Percentiles rank a stretch among this genome's conserved stretches.
Evolutionary conservation across 306 rosid species (phyloP).

Genomic region (Biancaea sappan): DNA sequence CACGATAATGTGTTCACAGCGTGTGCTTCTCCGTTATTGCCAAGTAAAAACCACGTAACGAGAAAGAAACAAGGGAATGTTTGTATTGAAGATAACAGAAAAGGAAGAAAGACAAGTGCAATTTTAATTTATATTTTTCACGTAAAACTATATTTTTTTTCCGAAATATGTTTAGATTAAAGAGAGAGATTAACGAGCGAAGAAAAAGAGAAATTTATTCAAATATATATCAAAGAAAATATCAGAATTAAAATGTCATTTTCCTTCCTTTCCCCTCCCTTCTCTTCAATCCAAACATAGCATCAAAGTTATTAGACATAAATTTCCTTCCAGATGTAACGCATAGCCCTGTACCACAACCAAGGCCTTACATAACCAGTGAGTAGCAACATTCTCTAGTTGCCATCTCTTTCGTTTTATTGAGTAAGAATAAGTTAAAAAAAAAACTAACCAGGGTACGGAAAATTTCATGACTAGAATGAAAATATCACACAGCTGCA

Average conservation of each 20-base stretch:
- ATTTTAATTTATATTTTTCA: too few relatives aligned
- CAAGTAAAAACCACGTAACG: constrained; percentile 27
- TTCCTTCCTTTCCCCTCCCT: too few relatives aligned
- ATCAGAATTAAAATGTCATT: too few relatives aligned
- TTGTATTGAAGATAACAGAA: too few relatives aligned
- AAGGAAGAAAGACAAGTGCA: too few relatives aligned
- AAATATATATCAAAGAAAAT: too few relatives aligned
- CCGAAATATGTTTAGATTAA: too few relatives aligned
- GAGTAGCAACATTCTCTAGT: constrained; percentile 22
- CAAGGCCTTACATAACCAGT: constrained; percentile 21
- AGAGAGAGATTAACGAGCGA: too few relatives aligned
- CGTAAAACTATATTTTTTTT: too few relatives aligned
- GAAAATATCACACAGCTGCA: constrained; percentile 61
- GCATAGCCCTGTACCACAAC: constrained; percentile 41
- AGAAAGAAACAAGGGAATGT: constrained; percentile 6
- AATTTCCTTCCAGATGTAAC: constrained; percentile 48
- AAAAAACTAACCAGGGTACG: constrained; percentile 40
- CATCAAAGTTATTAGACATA: constrained; percentile 60
- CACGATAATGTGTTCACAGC: constrained; percentile 14
- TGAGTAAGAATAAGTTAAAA: constrained; percentile 8
- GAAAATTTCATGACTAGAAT: constrained; percentile 26
- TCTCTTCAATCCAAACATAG: too few relatives aligned
- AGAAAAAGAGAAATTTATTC: too few relatives aligned
- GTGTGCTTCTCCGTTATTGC: constrained; percentile 19
- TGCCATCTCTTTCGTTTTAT: constrained; percentile 24